phyloP scores from a whole-genome alignment of 805 yeast genomes.

The Wickerhamiella azymoides region DNA sequence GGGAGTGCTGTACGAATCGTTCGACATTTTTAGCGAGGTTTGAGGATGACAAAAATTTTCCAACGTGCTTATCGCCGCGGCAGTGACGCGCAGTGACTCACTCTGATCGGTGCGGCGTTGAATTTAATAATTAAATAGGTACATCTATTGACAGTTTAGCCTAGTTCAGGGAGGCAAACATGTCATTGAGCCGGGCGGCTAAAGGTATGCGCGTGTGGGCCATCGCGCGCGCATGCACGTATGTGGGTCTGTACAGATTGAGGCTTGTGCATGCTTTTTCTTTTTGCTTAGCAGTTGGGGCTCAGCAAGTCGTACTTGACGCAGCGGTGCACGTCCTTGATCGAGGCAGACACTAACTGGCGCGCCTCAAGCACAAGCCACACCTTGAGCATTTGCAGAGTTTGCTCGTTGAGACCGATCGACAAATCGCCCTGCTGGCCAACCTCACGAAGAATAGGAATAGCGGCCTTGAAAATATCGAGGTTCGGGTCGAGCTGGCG shows the following conservation, averaged over 20 bases:
- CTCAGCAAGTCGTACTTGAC: constrained; percentile 53
- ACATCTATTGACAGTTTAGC: too few species aligned
- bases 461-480: constrained; percentile 85
- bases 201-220: too few species aligned
- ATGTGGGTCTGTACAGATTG: too few species aligned
- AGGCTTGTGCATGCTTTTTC: too few species aligned
- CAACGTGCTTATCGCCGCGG: not conserved
- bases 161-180: too few species aligned
- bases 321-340: constrained; percentile 47
- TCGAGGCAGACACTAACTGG: constrained; percentile 69
- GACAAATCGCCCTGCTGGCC: constrained; percentile 28
- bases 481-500: constrained; percentile 84
- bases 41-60: not conserved
- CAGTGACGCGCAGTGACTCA: too few species aligned
- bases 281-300: constrained; percentile 48
- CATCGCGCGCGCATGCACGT: too few species aligned
- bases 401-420: constrained; percentile 26
- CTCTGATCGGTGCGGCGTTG: too few species aligned
- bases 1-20: constrained; percentile 82
- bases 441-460: constrained; percentile 73
- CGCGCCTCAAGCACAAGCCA: constrained; percentile 87
- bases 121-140: too few species aligned
- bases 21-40: constrained; percentile 14
- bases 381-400: constrained; percentile 72
- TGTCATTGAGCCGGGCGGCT: too few species aligned